Evolutionary conservation across 768 basidiomycete species (phyloP), one percentile per base, ranked within the genome.

Genomic region (Trametes villosa): DNA sequence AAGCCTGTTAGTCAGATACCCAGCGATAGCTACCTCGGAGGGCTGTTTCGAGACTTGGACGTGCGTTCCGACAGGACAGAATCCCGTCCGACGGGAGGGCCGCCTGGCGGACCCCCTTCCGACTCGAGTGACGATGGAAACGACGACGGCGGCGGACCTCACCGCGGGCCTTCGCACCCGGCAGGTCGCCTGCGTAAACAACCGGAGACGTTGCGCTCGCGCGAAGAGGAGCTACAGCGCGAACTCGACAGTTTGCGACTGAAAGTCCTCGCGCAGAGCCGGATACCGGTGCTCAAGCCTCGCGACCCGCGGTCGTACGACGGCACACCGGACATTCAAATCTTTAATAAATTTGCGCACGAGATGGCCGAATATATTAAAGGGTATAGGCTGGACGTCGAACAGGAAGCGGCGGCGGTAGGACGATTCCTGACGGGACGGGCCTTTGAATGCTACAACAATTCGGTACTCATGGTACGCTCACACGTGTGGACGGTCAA

Each of bases 401-500:
- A 33, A 1, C 49, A 40, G 2, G 38, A 55, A 18, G 58, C 53
- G 2, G 13, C 4, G 6, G 42, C 53, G 2, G 26, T 56, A 2
- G 54, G 58, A 4, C 31, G 24, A 8, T 68, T 65, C 40, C 29
- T 70, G 33, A 26, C 45, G 4, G 66, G 63, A 0, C 36, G 53
- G 4, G 66, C 68, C 0, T 65, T 62, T 36, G 57, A 70, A 36
- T 70, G 65, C 48, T 71, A 67, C 56, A 67, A 62, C 55, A 65
- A 68, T 30, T 53, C 63, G 20, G 60, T 70, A 0, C 47, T 65
- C 15, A 26, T 26, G 2, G 5, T 27, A 3, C 53, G 62, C 1
- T 56, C 29, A 5, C 46, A n/a, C 3, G 20, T 57, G 5, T 68
- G 67, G 67, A 58, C 53, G 62, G 66, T 11, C 3, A 55, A 30